Evolutionary conservation across 2,329 filamentous ascomycete genomes (phyloP).

Genomic region (Zopfia rhizophila): DNA sequence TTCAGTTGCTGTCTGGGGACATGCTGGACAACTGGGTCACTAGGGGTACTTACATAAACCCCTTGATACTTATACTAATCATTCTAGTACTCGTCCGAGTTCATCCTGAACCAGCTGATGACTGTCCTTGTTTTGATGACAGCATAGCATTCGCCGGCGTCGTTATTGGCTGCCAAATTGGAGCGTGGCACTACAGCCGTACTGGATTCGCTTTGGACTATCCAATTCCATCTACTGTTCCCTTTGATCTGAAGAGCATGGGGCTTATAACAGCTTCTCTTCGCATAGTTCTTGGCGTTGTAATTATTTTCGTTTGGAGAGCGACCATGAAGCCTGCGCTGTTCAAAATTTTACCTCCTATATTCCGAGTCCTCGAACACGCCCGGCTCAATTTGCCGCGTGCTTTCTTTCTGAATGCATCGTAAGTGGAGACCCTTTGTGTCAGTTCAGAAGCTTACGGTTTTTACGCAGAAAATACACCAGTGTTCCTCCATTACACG

Average conservation of each 20-base stretch:
- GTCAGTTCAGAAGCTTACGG: neutral
- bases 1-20: conserved; percentile 66
- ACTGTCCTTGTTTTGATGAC: conserved; percentile 97
- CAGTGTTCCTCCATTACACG: conserved; percentile 76
- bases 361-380: conserved; percentile 87
- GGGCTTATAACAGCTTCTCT: conserved; percentile 71
- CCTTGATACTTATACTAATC: conserved; percentile 70
- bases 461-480: conserved; percentile 73
- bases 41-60: conserved; percentile 65
- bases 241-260: conserved; percentile 73
- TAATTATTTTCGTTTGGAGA: conserved; percentile 89
- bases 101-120: conserved; percentile 94
- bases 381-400: conserved; percentile 83
- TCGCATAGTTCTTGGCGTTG: conserved; percentile 81
- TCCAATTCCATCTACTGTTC: conserved; percentile 68
- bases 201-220: conserved; percentile 64
- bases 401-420: conserved; percentile 90
- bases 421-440: conserved; percentile 56
- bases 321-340: conserved; percentile 87
- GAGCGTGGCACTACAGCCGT: conserved; percentile 81
- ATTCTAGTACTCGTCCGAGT: conserved; percentile 84
- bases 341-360: conserved; percentile 79
- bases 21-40: conserved; percentile 76
- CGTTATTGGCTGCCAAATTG: conserved; percentile 83
- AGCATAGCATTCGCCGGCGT: conserved; percentile 93